These are phyloP conservation scores for Bullera alba DNA, from an alignment of 768 basidiomycete genomes.

Conservation along the genomic window DNA sequence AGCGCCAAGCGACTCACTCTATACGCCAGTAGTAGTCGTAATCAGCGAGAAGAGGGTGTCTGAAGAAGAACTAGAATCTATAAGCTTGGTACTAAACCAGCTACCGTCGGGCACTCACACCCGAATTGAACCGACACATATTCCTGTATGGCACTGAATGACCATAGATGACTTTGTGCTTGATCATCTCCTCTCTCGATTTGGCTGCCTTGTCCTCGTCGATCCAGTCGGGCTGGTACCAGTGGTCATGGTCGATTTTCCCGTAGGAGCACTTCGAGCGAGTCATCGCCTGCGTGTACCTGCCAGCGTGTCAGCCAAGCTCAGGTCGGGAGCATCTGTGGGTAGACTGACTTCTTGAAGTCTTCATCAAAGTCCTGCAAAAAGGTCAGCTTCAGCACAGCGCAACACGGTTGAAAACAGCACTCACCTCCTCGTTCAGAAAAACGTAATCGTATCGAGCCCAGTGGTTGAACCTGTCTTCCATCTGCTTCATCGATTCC, in stretches of 20 bases:
- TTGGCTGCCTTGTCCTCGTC: constrained; percentile 62
- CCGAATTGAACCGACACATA: constrained; percentile 94
- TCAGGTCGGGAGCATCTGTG: constrained; percentile 46
- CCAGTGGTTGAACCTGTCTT: constrained; percentile 76
- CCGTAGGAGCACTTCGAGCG: constrained; percentile 60
- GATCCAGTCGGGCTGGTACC: constrained; percentile 71
- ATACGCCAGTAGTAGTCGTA: constrained; percentile 89
- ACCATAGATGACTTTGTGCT: constrained; percentile 57
- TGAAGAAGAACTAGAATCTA: constrained; percentile 64
- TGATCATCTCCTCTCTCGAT: constrained; percentile 58
- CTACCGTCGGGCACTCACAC: constrained; percentile 52
- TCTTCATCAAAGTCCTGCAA: constrained; percentile 36
- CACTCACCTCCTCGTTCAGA: constrained; percentile 60
- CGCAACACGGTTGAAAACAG: background rate
- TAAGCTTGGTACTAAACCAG: background rate
- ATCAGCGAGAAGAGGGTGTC: constrained; percentile 64
- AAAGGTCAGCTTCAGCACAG: background rate
- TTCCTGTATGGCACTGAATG: constrained; percentile 62
- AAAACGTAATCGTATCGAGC: constrained; percentile 78
- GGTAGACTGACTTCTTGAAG: constrained; percentile 24
- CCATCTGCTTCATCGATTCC: constrained; percentile 66
- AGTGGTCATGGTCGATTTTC: constrained; percentile 57
- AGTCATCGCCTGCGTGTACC: constrained; percentile 53
- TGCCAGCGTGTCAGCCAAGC: constrained; percentile 49
- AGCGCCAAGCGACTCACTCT: constrained; percentile 55